A percentile compares a stretch with the other conserved stretches of the same genome.
These are phyloP conservation scores for Strigomonas culicis DNA, from an alignment of 208 protist genomes.

Conservation along the genomic window DNA sequence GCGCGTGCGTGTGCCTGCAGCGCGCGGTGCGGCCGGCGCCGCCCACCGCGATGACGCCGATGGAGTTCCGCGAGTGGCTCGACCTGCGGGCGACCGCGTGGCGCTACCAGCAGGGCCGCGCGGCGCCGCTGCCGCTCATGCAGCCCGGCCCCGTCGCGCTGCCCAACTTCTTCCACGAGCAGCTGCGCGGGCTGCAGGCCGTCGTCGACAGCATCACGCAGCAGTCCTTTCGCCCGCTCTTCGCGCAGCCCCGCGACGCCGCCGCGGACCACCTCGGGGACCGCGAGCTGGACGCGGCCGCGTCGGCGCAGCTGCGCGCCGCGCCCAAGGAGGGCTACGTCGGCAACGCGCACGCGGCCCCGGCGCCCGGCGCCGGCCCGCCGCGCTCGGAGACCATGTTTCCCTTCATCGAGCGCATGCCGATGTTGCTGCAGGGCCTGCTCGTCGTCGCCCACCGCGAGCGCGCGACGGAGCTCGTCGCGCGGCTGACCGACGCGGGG, in stretches of 20 bases:
- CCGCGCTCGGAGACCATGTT: slow-evolving; percentile 18
- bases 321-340: slow-evolving; percentile 22
- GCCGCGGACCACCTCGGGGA: background rate
- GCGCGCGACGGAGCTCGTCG: slow-evolving; percentile 66
- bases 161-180: slow-evolving; percentile 72
- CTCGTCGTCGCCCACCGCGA: slow-evolving; percentile 73
- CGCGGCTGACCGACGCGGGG: slow-evolving; percentile 78
- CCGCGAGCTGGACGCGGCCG: background rate
- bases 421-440: slow-evolving; percentile 75
- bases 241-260: background rate
- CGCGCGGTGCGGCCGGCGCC: slow-evolving; percentile 53
- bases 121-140: slow-evolving; percentile 18
- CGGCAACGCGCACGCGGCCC: slow-evolving; percentile 22
- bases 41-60: slow-evolving; percentile 32
- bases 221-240: slow-evolving; percentile 49
- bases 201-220: slow-evolving; percentile 66
- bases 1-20: slow-evolving; percentile 55
- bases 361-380: slow-evolving; percentile 9
- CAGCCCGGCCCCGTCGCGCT: slow-evolving; percentile 35
- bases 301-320: background rate
- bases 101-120: slow-evolving; percentile 46
- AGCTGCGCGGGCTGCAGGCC: slow-evolving; percentile 55
- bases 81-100: slow-evolving; percentile 62
- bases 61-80: slow-evolving; percentile 83
- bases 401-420: slow-evolving; percentile 67